Base-by-base conservation (phyloP, 2,329 filamentous ascomycete species). In the Talaromyces sp. region DNA sequence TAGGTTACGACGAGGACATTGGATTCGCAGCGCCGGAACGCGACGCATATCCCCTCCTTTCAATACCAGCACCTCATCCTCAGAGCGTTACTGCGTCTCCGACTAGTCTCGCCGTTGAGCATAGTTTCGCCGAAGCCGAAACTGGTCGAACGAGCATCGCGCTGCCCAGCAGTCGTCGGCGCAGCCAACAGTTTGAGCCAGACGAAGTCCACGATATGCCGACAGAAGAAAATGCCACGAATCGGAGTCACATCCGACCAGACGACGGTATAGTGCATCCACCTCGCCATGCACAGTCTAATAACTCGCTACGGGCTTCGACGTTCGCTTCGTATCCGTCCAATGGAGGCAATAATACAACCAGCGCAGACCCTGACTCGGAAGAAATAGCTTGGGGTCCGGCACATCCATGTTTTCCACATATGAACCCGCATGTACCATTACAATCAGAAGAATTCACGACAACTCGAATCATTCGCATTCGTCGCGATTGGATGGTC, bases 321-420 rank as follows among this genome's bases (percentile, higher is more conserved):
- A 75, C 78, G 4, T 76, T 77, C 49, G 76, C 77, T 10, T 76
- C 77, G 0, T 67, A 78, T n/a, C 76, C 78, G 1, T 78, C 77
- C 13, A 75, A 77, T 36, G 74, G 75, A 8, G 74, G 72, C 31
- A 70, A 72, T 43, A 68, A 66, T 61, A 34, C 43, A 15, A 75
- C 70, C 13, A 66, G 67, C 10, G 83, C 36, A 85, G 89, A 67
- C 58, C 77, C 73, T 15, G 85, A 88, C 25, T 88, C 88, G 31
- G 83, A 88, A 62, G 90, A 91, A 68, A 88, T 92, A 61, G 88
- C 92, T 77, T 99, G 95, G 95, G 94, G 95, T 0, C 93, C 93
- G 15, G 88, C 90, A 47, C 95, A 99, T 76, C 94, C 95, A 4
- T 99, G 95, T 77, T 98, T 89, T 75, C 95, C 95, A 58, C 95